Evolutionary conservation across 1,284 basidiomycete genomes (phyloP), one percentile per base, ranked within the genome.

Genomic region (Melampsora medusae): DNA sequence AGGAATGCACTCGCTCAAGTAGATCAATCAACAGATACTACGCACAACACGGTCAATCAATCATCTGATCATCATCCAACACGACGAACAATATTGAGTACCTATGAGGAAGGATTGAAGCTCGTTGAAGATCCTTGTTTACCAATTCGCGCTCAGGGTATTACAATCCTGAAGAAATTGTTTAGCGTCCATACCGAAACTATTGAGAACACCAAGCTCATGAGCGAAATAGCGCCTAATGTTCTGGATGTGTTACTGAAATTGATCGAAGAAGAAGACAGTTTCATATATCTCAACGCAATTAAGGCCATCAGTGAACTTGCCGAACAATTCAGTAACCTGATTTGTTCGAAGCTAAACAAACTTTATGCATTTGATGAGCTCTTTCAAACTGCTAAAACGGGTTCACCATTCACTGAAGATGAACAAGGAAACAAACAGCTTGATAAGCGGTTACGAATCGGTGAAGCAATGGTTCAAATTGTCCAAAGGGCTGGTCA

Each of bases 61-160:
- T 25, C 12, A 4, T 59, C 56, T 16, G 56, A 22, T 14, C 31
- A n/a, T 25, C 42, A 66, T n/a, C 42, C 22, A 12, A 17, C 28
- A 22, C 22, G n/a, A 42, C 22, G 16, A 28, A 17, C 35, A 2
- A 46, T 75, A 38, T 25, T 46, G 25, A 60, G 56, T n/a, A 66
- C 46, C 6, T 98, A 97, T 82, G 92, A 92, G 80, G 91, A 92
- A 78, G 93, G 94, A 0, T 85, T 98, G 16, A 90, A 89, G 79
- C 87, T 96, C 28, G 85, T 98, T 4, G 91, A 95, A 83, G 96
- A 99, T 83, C 91, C 92, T 0, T 89, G 96, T 59, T 86, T 98
- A 12, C 96, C 96, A n/a, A 92, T 99, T 22, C 90, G 95, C 62
- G 95, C 93, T 0, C 94, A 98, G 82, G 96, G 96, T 0, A 85